Evolutionary conservation across 495 filamentous ascomycete species (phyloP).

Genomic region (Stereocaulon alpinum): DNA sequence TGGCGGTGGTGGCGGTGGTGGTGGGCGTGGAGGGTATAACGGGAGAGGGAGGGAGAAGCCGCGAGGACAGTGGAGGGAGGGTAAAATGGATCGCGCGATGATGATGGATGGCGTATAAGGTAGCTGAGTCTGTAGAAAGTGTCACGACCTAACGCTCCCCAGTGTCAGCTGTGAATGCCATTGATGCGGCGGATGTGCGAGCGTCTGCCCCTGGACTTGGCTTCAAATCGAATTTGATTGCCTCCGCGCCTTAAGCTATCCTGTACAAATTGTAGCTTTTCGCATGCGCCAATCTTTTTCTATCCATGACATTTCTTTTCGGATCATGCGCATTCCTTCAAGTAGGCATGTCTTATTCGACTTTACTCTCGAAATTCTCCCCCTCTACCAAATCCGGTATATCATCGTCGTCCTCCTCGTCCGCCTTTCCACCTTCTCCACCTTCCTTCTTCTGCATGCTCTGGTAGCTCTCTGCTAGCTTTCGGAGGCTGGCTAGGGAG

Average conservation of each 20-base stretch:
- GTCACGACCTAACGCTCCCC: no score
- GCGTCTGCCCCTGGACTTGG: no score
- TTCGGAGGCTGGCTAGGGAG: constrained; percentile 92
- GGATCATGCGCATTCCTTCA: background rate
- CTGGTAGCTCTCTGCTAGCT: constrained; percentile 99
- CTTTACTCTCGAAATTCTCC: constrained; percentile 93
- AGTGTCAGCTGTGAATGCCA: no score
- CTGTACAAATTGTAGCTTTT: background rate
- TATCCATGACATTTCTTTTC: no score
- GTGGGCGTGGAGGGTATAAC: constrained; percentile 16
- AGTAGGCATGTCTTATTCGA: constrained; percentile 51
- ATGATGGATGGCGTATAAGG: constrained; percentile 1
- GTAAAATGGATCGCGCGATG: constrained; percentile 14
- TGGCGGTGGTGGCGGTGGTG: constrained; percentile 15
- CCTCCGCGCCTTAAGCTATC: no score
- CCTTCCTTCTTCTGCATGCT: constrained; percentile 93
- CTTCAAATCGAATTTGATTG: no score
- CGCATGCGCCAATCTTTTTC: background rate
- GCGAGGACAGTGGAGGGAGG: constrained; percentile 22
- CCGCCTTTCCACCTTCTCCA: constrained; percentile 56
- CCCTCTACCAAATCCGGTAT: constrained; percentile 95
- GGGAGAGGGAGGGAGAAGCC: constrained; percentile 22
- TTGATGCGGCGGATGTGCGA: no score
- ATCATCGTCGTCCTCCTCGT: constrained; percentile 64
- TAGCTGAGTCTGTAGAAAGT: no score